These are phyloP conservation scores for Stenocarpella maydis DNA, from an alignment of 2,329 filamentous ascomycete species.

Conservation along the genomic window DNA sequence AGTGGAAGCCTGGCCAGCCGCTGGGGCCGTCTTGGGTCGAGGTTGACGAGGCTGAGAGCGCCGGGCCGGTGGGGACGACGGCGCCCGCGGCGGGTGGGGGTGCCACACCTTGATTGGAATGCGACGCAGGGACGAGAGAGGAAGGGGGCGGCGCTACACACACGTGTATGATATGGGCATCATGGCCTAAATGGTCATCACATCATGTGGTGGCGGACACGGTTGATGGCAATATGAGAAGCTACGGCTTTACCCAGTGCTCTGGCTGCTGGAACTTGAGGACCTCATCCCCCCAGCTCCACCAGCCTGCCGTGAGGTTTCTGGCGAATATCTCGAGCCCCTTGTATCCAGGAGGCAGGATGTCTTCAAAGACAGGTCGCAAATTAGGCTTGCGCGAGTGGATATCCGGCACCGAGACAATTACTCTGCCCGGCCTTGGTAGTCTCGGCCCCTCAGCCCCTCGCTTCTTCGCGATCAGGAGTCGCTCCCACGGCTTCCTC, in stretches of 20 bases:
- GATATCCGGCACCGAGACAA: slow-evolving; percentile 76
- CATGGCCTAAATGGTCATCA: slow-evolving; percentile 9
- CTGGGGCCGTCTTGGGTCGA: slow-evolving; percentile 59
- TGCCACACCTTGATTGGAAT: slow-evolving; percentile 10
- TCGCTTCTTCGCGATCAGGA: slow-evolving; percentile 66
- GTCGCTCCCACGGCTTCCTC: slow-evolving; percentile 80
- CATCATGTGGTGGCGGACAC: slow-evolving; percentile 2
- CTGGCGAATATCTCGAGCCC: slow-evolving; percentile 82
- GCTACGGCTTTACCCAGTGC: slow-evolving; percentile 52
- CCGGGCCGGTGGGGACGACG: slow-evolving; percentile 39
- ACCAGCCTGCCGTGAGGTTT: slow-evolving; percentile 78
- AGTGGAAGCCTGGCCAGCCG: slow-evolving; percentile 63
- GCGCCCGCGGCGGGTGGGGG: slow-evolving; percentile 40
- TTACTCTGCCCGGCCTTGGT: slow-evolving; percentile 59
- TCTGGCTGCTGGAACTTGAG: slow-evolving; percentile 71
- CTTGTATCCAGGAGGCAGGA: slow-evolving; percentile 59
- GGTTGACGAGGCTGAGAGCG: slow-evolving; percentile 39
- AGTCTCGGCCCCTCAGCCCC: slow-evolving; percentile 38
- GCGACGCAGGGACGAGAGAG: not conserved
- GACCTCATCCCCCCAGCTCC: slow-evolving; percentile 79
- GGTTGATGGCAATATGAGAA: slow-evolving; percentile 33
- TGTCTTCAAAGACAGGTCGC: slow-evolving; percentile 63
- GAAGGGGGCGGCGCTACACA: slow-evolving; percentile 35
- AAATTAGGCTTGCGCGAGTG: slow-evolving; percentile 83
- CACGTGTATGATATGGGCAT: slow-evolving; percentile 19